Evolutionary conservation across 768 basidiomycete species (phyloP).

Genomic region (Cystoderma amianthinum): DNA sequence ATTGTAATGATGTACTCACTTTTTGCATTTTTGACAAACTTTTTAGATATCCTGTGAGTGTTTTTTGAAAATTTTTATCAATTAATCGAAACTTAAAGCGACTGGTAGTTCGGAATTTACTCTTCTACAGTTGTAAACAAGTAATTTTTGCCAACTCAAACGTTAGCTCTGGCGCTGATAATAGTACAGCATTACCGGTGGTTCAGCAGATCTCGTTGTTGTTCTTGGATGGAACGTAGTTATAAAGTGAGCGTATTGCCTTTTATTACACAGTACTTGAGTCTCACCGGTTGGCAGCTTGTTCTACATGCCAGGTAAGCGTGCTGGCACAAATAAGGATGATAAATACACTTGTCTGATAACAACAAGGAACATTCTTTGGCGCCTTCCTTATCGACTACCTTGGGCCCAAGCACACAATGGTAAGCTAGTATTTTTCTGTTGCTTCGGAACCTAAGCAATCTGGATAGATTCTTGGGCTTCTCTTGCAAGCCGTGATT

Average conservation of each 20-base stretch:
- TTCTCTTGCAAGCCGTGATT: slow-evolving; percentile 60
- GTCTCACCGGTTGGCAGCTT: slow-evolving; percentile 12
- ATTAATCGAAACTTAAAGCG: slow-evolving; percentile 1
- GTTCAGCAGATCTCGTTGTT: slow-evolving; percentile 39
- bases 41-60: background rate
- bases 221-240: slow-evolving; percentile 84
- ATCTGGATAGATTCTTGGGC: slow-evolving; percentile 64
- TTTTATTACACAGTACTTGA: background rate
- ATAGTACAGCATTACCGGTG: slow-evolving; percentile 48
- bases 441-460: too few relatives aligned
- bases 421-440: slow-evolving; percentile 35
- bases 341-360: background rate
- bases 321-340: background rate
- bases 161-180: background rate
- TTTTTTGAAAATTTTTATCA: background rate
- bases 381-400: slow-evolving; percentile 75
- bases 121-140: slow-evolving; percentile 64
- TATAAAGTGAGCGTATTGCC: slow-evolving; percentile 52
- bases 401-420: slow-evolving; percentile 68
- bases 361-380: slow-evolving; percentile 39
- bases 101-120: slow-evolving; percentile 67
- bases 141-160: background rate
- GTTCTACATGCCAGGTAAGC: slow-evolving; percentile 31
- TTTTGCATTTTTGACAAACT: background rate
- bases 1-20: background rate